A percentile compares a stretch with the other conserved stretches of the same genome.
These are phyloP conservation scores for Candolleomyces eurysporus DNA, from an alignment of 768 basidiomycete species.

Conservation along the genomic window DNA sequence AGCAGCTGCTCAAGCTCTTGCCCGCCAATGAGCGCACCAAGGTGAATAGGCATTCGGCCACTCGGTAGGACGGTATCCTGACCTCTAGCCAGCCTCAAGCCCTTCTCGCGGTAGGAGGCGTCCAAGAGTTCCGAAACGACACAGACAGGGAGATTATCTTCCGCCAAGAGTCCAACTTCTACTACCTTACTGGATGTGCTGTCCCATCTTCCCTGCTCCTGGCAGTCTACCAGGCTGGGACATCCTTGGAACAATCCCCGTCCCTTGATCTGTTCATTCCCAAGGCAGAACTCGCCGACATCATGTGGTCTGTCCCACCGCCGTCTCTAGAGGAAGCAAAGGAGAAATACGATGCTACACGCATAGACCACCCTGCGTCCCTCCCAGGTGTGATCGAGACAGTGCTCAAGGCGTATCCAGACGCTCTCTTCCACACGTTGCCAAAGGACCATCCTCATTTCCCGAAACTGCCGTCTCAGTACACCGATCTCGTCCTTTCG, in stretches of 20 bases:
- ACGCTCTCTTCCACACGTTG: slow-evolving; percentile 64
- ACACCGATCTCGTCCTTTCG: slow-evolving; percentile 35
- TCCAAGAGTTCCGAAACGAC: slow-evolving; percentile 67
- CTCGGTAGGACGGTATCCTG: neutral
- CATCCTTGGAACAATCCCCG: slow-evolving; percentile 38
- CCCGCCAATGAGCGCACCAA: slow-evolving; percentile 12
- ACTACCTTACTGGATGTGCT: slow-evolving; percentile 79
- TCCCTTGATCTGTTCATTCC: slow-evolving; percentile 76
- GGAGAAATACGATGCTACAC: slow-evolving; percentile 58
- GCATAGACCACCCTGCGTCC: slow-evolving; percentile 45
- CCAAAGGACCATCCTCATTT: slow-evolving; percentile 52
- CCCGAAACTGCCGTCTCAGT: slow-evolving; percentile 46
- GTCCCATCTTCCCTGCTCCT: slow-evolving; percentile 71
- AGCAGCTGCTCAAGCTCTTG: slow-evolving; percentile 10
- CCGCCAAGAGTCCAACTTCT: slow-evolving; percentile 79
- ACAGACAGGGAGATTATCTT: slow-evolving; percentile 82
- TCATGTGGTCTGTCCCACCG: slow-evolving; percentile 90
- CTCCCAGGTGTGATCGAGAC: slow-evolving; percentile 47
- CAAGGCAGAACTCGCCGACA: slow-evolving; percentile 62
- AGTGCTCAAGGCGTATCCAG: slow-evolving; percentile 46
- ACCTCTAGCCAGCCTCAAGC: slow-evolving; percentile 56
- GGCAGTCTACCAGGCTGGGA: slow-evolving; percentile 52
- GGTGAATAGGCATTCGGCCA: neutral
- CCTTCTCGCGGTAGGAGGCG: slow-evolving; percentile 63
- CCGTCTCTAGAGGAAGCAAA: slow-evolving; percentile 55